Percentiles rank a stretch among this genome's conserved stretches.
Evolutionary conservation across 2,329 filamentous ascomycete genomes (phyloP).

Genomic region (Escovopsis sp.): DNA sequence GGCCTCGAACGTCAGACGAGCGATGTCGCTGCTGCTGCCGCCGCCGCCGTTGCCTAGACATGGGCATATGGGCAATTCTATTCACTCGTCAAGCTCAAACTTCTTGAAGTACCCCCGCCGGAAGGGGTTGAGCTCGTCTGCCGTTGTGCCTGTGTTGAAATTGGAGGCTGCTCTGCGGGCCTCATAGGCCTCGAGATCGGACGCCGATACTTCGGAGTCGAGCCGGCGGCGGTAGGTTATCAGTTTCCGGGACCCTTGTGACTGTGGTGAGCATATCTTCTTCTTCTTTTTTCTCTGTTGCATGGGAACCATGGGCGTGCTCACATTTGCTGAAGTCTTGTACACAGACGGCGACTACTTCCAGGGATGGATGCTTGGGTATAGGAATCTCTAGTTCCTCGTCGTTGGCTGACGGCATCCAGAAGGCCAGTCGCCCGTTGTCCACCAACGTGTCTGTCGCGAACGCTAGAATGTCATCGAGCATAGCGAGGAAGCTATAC

Average conservation of each 20-base stretch:
- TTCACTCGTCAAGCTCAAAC: constrained; percentile 24
- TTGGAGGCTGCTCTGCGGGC: constrained; percentile 11
- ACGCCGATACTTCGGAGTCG: constrained; percentile 38
- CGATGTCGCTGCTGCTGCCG: background rate
- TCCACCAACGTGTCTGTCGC: constrained; percentile 63
- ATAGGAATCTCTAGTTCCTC: constrained; percentile 62
- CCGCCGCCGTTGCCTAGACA: too few relatives aligned
- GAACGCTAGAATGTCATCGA: constrained; percentile 80
- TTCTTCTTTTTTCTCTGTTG: constrained; percentile 6
- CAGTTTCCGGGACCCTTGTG: constrained; percentile 66
- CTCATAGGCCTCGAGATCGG: constrained; percentile 24
- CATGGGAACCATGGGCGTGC: constrained; percentile 7
- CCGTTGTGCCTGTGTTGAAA: constrained; percentile 30
- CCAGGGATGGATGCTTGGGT: constrained; percentile 61
- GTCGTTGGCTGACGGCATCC: constrained; percentile 88
- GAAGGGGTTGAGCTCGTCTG: constrained; percentile 46
- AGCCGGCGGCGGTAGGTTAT: constrained; percentile 69
- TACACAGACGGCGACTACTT: constrained; percentile 60
- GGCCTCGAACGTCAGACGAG: background rate
- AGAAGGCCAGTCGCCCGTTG: constrained; percentile 71
- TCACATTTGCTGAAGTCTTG: constrained; percentile 84
- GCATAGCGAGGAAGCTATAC: constrained; percentile 82
- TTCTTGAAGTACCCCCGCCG: constrained; percentile 43
- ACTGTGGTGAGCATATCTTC: too few relatives aligned
- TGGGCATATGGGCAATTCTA: too few relatives aligned